Percentiles rank a stretch among this genome's conserved stretches.
Conservation (phyloP, 106 monocot species). For the Dendrobium chrysotoxum region DNA sequence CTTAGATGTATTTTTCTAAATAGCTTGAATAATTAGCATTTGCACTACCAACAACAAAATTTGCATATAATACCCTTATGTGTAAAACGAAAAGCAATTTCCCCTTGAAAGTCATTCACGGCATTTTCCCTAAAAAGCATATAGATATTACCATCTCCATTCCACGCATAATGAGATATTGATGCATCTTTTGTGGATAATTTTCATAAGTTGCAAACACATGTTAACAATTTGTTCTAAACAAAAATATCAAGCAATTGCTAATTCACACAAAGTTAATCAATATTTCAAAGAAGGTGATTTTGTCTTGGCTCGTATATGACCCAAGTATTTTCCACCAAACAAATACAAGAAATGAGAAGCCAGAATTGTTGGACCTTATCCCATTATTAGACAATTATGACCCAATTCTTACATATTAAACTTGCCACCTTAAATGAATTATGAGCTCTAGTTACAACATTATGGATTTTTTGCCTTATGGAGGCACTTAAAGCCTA, state of each 20-base stretch:
- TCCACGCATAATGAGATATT: background rate
- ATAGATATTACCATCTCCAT: background rate
- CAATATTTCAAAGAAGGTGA: background rate
- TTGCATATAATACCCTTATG: background rate
- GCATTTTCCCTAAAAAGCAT: background rate
- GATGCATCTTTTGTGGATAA: background rate
- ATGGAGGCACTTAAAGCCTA: background rate
- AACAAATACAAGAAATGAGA: background rate
- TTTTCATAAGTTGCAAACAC: too few relatives aligned
- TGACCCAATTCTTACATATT: background rate
- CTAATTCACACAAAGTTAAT: background rate
- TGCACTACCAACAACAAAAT: background rate
- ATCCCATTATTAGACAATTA: background rate
- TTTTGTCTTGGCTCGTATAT: background rate
- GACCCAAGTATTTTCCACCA: background rate
- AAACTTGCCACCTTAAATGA: background rate
- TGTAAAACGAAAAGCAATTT: background rate
- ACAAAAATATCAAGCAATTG: background rate
- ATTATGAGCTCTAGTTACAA: background rate
- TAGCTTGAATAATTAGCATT: background rate
- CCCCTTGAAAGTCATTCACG: background rate
- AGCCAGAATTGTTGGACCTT: background rate
- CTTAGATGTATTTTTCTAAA: background rate
- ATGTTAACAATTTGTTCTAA: background rate
- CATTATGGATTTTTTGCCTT: background rate